These are phyloP conservation scores for Boletus pseudopeckii DNA, from an alignment of 768 basidiomycete genomes.

Conservation along the genomic window DNA sequence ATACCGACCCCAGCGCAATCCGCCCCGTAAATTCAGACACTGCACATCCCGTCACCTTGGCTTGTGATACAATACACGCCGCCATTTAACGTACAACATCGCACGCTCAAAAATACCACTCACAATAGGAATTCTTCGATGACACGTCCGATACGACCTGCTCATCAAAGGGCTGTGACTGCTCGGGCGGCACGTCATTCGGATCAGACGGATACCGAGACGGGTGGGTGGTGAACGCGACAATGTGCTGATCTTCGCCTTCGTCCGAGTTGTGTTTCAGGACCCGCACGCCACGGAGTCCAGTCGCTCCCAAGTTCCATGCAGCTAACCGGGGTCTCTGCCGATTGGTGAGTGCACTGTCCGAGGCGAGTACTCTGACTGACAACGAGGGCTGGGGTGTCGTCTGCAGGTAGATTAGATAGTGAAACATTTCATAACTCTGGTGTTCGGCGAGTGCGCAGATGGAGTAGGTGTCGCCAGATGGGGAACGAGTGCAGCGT, in stretches of 20 bases:
- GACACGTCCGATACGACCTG: neutral
- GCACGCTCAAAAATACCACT: neutral
- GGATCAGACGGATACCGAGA: neutral
- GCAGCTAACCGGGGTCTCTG: neutral
- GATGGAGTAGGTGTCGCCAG: conserved; percentile 35
- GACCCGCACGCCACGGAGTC: neutral
- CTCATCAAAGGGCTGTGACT: neutral
- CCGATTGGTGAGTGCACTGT: neutral
- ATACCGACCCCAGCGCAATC: conserved; percentile 40
- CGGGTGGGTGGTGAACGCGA: neutral
- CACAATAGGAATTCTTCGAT: neutral
- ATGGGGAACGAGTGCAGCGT: conserved; percentile 20
- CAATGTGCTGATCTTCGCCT: neutral
- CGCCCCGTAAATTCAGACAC: conserved; percentile 43
- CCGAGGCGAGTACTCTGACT: neutral
- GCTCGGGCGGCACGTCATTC: neutral
- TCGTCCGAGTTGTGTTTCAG: neutral
- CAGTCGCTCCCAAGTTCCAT: neutral
- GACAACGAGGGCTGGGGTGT: neutral
- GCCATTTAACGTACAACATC: neutral
- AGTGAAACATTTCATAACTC: conserved; percentile 45
- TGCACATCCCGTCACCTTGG: conserved; percentile 33
- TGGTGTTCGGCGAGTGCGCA: conserved; percentile 37
- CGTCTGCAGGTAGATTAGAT: conserved; percentile 20
- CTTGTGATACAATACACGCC: neutral